Evolutionary conservation across 192 early-diverging fungal genomes (phyloP), one percentile per base, ranked within the genome.

Genomic region (Physocladia obscura): DNA sequence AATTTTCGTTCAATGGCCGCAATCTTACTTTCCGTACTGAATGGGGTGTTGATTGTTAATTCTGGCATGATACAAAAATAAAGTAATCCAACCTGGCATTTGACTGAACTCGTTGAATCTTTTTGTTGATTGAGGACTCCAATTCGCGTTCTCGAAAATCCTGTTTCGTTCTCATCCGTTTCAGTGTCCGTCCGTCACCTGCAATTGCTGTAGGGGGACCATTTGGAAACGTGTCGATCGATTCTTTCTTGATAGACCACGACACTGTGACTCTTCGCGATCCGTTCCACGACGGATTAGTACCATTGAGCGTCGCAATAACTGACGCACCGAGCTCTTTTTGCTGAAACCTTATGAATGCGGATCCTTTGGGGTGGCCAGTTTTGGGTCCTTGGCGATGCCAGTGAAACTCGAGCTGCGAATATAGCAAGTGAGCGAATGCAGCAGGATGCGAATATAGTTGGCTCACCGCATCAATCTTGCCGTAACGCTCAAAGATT

Each of bases 311-410:
- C 13, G 63, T 34, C 4, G n/a, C 15, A 32, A 65, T 65, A 6
- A 32, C 63, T 1, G 49, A 22, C 4, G 48, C 13, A 34, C 49
- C 31, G 21, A 32, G 17, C 8, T 19, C 49, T 32, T 52, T 30
- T 24, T 11, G 34, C 21, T n/a, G 26, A 52, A 65, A 65, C 32
- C 48, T 65, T 22, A 65, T 36, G 49, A 65, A 65, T 1, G 63
- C 63, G 15, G 49, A 52, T 32, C 63, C 63, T 52, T 65, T 65
- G 26, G 63, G 63, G 30, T 65, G 63, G 13, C 63, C 63, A 17
- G 49, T 30, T 30, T 34, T 49, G 5, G 63, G 63, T 5, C 63
- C 63, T 15, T 13, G 8, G 24, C 48, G 39, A 44, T 65, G 63
- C 63, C 63, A 65, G 47, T 52, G 63, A 52, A 31, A 65, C 6